Evolutionary conservation across 1,284 basidiomycete species (phyloP).

Genomic region (Rhodotorula glutinis): DNA sequence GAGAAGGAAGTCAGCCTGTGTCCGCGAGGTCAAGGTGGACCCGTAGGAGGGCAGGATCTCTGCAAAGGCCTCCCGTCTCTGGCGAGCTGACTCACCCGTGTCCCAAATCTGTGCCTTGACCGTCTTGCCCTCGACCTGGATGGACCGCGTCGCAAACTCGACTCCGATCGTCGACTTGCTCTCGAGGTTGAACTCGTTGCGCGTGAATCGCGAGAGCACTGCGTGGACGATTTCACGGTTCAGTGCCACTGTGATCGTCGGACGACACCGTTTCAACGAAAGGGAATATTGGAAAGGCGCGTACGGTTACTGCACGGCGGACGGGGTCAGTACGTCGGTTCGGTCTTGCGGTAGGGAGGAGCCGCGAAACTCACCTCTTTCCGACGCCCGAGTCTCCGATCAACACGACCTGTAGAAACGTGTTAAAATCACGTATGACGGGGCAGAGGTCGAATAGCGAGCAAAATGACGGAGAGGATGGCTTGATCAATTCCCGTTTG

Average conservation of each 20-base stretch:
- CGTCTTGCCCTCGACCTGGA: constrained; percentile 92
- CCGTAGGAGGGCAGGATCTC: too few relatives aligned
- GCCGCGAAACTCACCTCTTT: constrained; percentile 66
- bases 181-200: constrained; percentile 98
- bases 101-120: constrained; percentile 99
- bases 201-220: constrained; percentile 85
- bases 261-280: too few relatives aligned
- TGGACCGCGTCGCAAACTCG: constrained; percentile 95
- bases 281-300: too few relatives aligned
- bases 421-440: neutral
- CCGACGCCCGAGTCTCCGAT: constrained; percentile 99
- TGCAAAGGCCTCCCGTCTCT: neutral
- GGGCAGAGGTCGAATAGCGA: neutral
- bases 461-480: neutral
- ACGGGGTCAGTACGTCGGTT: constrained; percentile 5
- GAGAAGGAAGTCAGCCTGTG: neutral
- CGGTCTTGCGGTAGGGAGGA: too few relatives aligned
- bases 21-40: neutral
- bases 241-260: too few relatives aligned
- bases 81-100: constrained; percentile 63
- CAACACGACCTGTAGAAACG: constrained; percentile 70
- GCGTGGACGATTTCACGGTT: neutral
- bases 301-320: constrained; percentile 48
- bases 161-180: constrained; percentile 98
- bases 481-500: constrained; percentile 15